phyloP scores from a whole-genome alignment of 2,329 filamentous ascomycete species.

The Pezicula neosporulosa region DNA sequence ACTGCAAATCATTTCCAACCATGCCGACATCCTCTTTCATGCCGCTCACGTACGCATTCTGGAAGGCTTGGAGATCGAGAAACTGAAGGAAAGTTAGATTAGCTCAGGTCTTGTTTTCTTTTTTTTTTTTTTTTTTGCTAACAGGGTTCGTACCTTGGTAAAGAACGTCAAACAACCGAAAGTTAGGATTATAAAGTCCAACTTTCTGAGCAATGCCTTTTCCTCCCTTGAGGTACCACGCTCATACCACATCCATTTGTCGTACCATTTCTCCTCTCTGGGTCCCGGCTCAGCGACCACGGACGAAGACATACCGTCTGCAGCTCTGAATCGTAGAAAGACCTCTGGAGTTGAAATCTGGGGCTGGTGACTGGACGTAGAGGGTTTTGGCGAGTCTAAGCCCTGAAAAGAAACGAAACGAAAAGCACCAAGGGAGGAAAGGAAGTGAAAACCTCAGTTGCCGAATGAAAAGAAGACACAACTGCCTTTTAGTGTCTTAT shows the following conservation, averaged over 20 bases:
- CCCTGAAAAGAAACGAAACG: too few relatives aligned
- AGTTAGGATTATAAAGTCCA: constrained; percentile 37
- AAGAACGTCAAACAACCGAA: constrained; percentile 38
- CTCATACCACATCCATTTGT: constrained; percentile 1
- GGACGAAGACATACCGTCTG: background rate
- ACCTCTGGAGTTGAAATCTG: background rate
- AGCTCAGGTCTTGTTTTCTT: background rate
- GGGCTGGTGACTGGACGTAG: too few relatives aligned
- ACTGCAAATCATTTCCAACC: constrained; percentile 35
- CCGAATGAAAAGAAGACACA: too few relatives aligned
- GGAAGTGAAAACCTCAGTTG: too few relatives aligned
- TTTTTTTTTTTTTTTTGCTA: too few relatives aligned
- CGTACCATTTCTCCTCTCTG: background rate
- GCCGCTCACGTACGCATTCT: constrained; percentile 35
- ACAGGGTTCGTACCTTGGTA: constrained; percentile 3
- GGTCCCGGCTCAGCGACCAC: background rate
- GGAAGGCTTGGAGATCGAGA: constrained; percentile 9
- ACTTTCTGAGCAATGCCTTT: constrained; percentile 37
- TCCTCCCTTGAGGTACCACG: constrained; percentile 28
- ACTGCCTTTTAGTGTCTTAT: too few relatives aligned
- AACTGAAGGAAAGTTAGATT: constrained; percentile 8
- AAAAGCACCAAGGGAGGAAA: too few relatives aligned
- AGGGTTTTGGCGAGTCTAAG: too few relatives aligned
- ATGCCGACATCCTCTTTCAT: constrained; percentile 35
- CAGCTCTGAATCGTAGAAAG: background rate